Evolutionary conservation across 345 rosid species (phyloP).

Genomic region (Nasturtium officinale): DNA sequence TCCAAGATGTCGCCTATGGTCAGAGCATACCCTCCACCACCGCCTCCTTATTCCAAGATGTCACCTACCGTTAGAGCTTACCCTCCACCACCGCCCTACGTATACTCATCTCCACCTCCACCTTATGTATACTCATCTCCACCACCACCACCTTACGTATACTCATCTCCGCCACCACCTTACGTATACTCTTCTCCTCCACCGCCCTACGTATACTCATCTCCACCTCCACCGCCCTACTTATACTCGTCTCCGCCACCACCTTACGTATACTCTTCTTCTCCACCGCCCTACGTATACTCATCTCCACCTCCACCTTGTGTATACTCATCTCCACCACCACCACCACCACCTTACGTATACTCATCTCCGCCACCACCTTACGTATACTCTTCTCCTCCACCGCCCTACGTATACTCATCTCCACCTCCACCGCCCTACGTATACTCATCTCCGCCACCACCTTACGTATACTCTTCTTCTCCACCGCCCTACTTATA

Average conservation of each 20-base stretch:
- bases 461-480: slow-evolving; percentile 43
- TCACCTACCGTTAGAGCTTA: slow-evolving; percentile 42
- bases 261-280: slow-evolving; percentile 34
- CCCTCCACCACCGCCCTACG: slow-evolving; percentile 44
- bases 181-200: slow-evolving; percentile 30
- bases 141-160: slow-evolving; percentile 35
- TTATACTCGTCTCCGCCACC: slow-evolving; percentile 29
- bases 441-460: slow-evolving; percentile 52
- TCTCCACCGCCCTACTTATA: slow-evolving; percentile 47
- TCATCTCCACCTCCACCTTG: slow-evolving; percentile 34
- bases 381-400: slow-evolving; percentile 45
- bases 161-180: slow-evolving; percentile 51
- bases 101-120: background rate
- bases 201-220: slow-evolving; percentile 24
- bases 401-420: no score
- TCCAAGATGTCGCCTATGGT: slow-evolving; percentile 42
- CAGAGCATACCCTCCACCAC: slow-evolving; percentile 42
- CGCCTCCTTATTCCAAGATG: slow-evolving; percentile 41
- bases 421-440: slow-evolving; percentile 37
- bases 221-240: slow-evolving; percentile 42
- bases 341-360: slow-evolving; percentile 37
- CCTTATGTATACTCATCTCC: slow-evolving; percentile 24
- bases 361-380: slow-evolving; percentile 37
- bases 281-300: slow-evolving; percentile 34
- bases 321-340: slow-evolving; percentile 45